Base-by-base conservation (phyloP, 2,329 filamentous ascomycete genomes). In the Dactylonectria macrodidyma region DNA sequence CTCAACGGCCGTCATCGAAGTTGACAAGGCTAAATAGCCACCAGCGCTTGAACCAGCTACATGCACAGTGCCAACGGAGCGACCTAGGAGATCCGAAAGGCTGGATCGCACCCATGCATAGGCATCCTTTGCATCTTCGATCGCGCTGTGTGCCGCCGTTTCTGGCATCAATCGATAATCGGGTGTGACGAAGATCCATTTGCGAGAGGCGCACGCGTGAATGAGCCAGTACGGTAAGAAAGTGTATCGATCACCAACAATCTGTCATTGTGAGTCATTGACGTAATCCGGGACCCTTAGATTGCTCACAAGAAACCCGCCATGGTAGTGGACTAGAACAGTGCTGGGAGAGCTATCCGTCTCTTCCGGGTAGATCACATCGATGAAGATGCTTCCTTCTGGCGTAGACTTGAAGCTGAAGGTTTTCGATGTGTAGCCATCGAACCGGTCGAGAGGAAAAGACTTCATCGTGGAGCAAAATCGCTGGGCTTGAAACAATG, bases 131-230 rank as follows among this genome's bases (percentile, higher is more conserved):
- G 66, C 67, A 10, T 75, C 73, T 0, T 73, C 64, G 0, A 75
- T 34, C 0, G 73, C 52, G 44, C 41, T 48, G 7, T 74, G 73
- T 5, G 73, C 73, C 0, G 70, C 71, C 2, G 70, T 67, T 3
- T 75, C 73, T 2, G 73, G 73, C 1, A 75, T 36, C n/a, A 75
- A 57, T 0, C 73, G 73, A 16, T 75, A 75, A 33, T 75, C 73
- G 3, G 73, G 73, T 1, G 62, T 73, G 0, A 75, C 70, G 4
- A 75, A 75, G 26, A 74, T 66, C 73, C 73, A 75, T 61, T 67
- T 75, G 7, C 73, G 68, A 46, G 70, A 61, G 10, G 54, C 58
- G 2, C 59, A 70, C 1, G 66, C 68, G 11, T 75, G 66, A 22
- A 75, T 19, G 2, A 73, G 68, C 73, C 73, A 75, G 41, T 67